Evolutionary conservation across 73 alveolate genomes (phyloP).

Genomic region (Tetrahymena elliotti): DNA sequence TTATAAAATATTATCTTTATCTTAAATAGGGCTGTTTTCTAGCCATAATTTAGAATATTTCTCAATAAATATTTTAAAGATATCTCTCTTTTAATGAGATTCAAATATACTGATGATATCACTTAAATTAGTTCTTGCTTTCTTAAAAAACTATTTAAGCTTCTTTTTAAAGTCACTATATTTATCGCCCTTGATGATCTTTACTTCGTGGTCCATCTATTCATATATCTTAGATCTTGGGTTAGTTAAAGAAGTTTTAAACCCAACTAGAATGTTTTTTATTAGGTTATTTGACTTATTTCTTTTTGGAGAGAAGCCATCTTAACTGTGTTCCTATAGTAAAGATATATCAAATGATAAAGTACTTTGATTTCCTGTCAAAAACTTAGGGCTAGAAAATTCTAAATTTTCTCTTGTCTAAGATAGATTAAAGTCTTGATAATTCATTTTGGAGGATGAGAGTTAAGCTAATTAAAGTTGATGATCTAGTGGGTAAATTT

Average conservation of each 20-base stretch:
- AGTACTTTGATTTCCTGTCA: not conserved
- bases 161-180: not conserved
- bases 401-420: not conserved
- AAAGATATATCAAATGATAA: not conserved
- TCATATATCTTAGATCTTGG: not conserved
- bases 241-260: not conserved
- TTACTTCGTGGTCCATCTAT: not conserved
- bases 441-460: not conserved
- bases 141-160: not conserved
- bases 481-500: not conserved
- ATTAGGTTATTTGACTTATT: not conserved
- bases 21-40: not conserved
- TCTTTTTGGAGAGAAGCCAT: not conserved
- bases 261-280: not conserved
- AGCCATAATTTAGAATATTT: not conserved
- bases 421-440: not conserved
- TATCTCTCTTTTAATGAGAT: not conserved
- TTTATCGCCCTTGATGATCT: not conserved
- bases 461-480: not conserved
- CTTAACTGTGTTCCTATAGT: not conserved
- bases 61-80: not conserved
- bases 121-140: not conserved
- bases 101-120: not conserved
- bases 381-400: not conserved
- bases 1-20: not conserved